A percentile compares a stretch with the other conserved stretches of the same genome.
Conservation (phyloP, 176 grass and related monocot genomes). For the Musa acuminata region DNA sequence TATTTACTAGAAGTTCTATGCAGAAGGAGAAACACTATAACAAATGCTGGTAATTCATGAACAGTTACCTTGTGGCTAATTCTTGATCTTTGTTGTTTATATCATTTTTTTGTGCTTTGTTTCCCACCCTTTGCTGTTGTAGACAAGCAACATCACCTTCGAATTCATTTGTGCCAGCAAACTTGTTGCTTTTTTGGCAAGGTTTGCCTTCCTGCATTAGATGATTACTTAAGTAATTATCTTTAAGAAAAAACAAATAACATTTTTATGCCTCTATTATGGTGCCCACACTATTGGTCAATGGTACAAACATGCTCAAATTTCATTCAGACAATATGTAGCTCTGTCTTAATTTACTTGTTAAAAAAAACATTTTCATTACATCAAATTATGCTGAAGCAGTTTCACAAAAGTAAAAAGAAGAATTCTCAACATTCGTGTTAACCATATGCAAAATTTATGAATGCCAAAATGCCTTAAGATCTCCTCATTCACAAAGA, state of each 20-base stretch:
- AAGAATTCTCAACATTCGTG: no score
- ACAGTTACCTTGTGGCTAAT: constrained; percentile 28
- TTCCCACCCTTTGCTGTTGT: constrained; percentile 1
- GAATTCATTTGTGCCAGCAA: not conserved
- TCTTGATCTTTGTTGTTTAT: constrained; percentile 25
- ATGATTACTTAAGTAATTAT: not conserved
- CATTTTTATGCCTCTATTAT: not conserved
- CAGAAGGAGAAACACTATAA: not conserved
- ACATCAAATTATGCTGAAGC: not conserved
- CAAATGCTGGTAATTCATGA: not conserved
- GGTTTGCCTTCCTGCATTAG: not conserved
- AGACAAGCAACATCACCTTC: not conserved
- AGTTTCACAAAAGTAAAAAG: not conserved
- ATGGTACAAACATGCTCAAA: not conserved
- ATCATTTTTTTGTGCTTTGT: constrained; percentile 4
- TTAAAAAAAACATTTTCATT: not conserved
- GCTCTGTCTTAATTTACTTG: not conserved
- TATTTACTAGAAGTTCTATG: not conserved
- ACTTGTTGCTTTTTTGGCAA: not conserved
- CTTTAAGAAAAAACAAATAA: not conserved
- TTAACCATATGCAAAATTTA: not conserved
- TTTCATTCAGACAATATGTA: not conserved
- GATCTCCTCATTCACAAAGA: not conserved
- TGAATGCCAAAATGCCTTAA: not conserved
- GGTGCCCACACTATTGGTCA: not conserved